phyloP scores from a whole-genome alignment of 148 eudicot genomes.

The Limonium bicolor region DNA sequence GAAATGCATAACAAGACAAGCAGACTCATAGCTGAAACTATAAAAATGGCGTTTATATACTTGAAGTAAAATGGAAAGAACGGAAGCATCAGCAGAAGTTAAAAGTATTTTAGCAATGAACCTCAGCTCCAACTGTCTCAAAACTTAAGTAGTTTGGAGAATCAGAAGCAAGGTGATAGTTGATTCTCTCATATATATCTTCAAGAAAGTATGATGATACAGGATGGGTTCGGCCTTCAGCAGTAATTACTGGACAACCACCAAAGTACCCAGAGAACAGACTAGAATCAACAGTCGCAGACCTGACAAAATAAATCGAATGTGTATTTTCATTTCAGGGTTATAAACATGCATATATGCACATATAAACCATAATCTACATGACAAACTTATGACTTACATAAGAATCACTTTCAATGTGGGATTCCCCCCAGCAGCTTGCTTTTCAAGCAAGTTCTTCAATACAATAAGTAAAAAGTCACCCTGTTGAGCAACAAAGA shows the following conservation, averaged over 20 bases:
- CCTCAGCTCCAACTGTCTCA: conserved; percentile 28
- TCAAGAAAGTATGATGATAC: conserved; percentile 77
- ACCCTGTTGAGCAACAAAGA: conserved; percentile 37
- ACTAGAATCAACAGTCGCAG: conserved; percentile 92
- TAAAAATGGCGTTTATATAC: not conserved
- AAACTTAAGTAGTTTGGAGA: conserved; percentile 65
- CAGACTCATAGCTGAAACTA: not conserved
- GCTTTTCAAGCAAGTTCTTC: conserved; percentile 78
- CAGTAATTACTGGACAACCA: conserved; percentile 74
- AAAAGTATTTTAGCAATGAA: too few relatives aligned
- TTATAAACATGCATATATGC: not conserved
- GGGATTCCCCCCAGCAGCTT: conserved; percentile 31
- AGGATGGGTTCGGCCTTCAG: conserved; percentile 95
- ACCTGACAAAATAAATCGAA: conserved; percentile 45
- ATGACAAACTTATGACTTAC: conserved; percentile 28
- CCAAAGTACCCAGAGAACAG: conserved; percentile 86
- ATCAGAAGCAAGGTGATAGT: conserved; percentile 79
- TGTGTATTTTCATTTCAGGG: too few relatives aligned
- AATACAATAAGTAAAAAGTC: conserved; percentile 81
- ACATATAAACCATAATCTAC: not conserved
- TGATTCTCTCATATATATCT: conserved; percentile 64
- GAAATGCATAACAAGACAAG: not conserved
- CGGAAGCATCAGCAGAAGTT: not conserved
- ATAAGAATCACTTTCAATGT: conserved; percentile 81
- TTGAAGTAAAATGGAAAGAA: not conserved